Evolutionary conservation across 768 basidiomycete species (phyloP).

Genomic region (Hericium erinaceus): DNA sequence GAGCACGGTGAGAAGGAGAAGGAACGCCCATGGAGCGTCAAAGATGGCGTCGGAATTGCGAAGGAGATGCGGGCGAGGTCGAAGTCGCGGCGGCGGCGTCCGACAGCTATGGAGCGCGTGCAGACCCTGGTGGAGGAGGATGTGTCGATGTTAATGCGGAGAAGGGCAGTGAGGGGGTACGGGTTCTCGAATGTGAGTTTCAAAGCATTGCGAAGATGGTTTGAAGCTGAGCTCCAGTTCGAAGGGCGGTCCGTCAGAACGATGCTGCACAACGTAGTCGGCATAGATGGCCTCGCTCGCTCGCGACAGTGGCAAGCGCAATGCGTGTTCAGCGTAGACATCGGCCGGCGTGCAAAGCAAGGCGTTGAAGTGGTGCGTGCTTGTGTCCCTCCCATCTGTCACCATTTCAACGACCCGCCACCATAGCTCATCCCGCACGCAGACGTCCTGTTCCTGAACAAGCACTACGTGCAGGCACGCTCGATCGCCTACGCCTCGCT

Average conservation of each 20-base stretch:
- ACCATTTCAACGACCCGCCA: not conserved
- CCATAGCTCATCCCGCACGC: conserved; percentile 70
- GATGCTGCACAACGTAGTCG: conserved; percentile 68
- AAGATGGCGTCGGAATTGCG: not conserved
- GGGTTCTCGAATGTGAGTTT: conserved; percentile 52
- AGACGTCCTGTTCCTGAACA: conserved; percentile 74
- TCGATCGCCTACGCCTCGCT: conserved; percentile 49
- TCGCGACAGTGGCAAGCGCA: conserved; percentile 79
- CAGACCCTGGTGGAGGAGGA: conserved; percentile 54
- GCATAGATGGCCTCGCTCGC: conserved; percentile 71
- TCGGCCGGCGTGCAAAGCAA: conserved; percentile 64
- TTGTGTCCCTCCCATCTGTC: conserved; percentile 1
- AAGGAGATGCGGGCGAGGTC: conserved; percentile 7
- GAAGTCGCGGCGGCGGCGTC: conserved; percentile 4
- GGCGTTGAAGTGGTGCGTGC: conserved; percentile 68
- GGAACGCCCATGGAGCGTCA: not conserved
- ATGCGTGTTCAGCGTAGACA: conserved; percentile 74
- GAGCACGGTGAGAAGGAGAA: not conserved
- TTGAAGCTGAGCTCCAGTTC: conserved; percentile 48
- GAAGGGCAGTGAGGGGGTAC: conserved; percentile 58
- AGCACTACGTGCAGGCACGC: conserved; percentile 42
- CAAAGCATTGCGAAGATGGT: not conserved
- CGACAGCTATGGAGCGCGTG: conserved; percentile 19
- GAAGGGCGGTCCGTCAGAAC: conserved; percentile 76
- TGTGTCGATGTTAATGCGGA: conserved; percentile 70